Base-by-base conservation (phyloP, 352 stramenopile species). In the Pythium brassicae region DNA sequence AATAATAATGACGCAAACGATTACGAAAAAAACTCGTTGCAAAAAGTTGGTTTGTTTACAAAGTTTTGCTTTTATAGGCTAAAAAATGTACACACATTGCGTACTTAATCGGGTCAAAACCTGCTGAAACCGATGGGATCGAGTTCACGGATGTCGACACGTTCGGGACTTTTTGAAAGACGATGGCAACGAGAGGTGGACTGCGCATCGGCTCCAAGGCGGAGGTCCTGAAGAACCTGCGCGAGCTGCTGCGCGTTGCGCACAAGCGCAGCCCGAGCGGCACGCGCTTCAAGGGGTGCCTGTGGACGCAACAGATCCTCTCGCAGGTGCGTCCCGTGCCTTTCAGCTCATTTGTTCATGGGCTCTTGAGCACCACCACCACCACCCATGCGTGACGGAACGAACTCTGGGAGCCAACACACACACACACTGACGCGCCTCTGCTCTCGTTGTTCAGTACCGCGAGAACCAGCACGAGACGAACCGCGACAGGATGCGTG, bases 191-290 rank as follows among this genome's bases (percentile, higher is more conserved):
- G 29, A 51, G 57, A 49, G 57, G 77, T 15, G 81, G 79, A 26
- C 53, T 87, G 60, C 83, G 82, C 54, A 85, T 94, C 58, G 84
- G 84, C 62, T 88, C 84, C 54, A 94, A 94, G 79, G 42, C 70
- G 19, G 81, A 92, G 25, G 81, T 88, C 58, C 57, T 94, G 48
- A 91, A 87, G 69, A 88, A 75, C 58, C 62, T 94, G 59, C 84
- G 84, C 50, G 67, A 74, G 49, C 63, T 94, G 57, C 66, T 94
- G 62, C 81, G 80, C 26, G 67, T 92, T 29, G 65, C 82, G 35
- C 79, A 81, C 53, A 62, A 74, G 37, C 81, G 79, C 54, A 83
- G 79, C 27, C 71, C 76, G n/a, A 46, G 19, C 17, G 61, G 79
- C 40, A 62, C 72, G 22, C 74, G 58, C 26, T 48, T 83, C 20